A percentile compares a stretch with the other conserved stretches of the same genome.
Evolutionary conservation across 1,139 yeast species (phyloP).

Genomic region (Meyerozyma sp.): DNA sequence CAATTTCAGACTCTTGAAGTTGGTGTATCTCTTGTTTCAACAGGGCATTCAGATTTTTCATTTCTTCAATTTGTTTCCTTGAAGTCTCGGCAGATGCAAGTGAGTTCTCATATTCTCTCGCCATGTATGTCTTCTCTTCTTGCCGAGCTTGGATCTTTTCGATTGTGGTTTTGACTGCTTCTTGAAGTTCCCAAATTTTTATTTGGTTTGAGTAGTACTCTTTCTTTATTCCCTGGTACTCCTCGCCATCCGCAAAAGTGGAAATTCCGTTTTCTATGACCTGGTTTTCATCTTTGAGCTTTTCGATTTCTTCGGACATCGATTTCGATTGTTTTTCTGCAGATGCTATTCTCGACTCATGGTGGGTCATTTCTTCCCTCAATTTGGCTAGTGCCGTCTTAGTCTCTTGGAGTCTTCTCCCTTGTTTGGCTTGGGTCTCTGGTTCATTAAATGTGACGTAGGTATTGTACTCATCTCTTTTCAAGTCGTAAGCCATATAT

Average conservation of each 20-base stretch:
- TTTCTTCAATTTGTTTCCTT: constrained; percentile 28
- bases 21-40: constrained; percentile 20
- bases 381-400: constrained; percentile 23
- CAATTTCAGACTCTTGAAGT: constrained; percentile 16
- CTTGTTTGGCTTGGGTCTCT: constrained; percentile 18
- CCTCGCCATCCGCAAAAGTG: constrained; percentile 12
- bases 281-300: constrained; percentile 15
- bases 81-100: constrained; percentile 51
- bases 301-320: constrained; percentile 27
- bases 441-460: constrained; percentile 19
- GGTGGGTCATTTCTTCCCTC: constrained; percentile 32
- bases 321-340: constrained; percentile 36
- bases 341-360: constrained; percentile 35
- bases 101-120: constrained; percentile 60
- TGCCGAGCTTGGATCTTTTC: constrained; percentile 30
- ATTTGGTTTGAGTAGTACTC: constrained; percentile 24
- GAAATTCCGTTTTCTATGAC: constrained; percentile 17
- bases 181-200: constrained; percentile 35
- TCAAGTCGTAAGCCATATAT: constrained; percentile 19
- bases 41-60: constrained; percentile 23
- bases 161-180: constrained; percentile 32
- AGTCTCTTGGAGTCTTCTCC: constrained; percentile 29
- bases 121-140: constrained; percentile 62
- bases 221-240: constrained; percentile 13
- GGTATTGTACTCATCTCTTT: constrained; percentile 23